phyloP scores from a whole-genome alignment of 2,329 filamentous ascomycete genomes.

The Penicillium griseofulvum region DNA sequence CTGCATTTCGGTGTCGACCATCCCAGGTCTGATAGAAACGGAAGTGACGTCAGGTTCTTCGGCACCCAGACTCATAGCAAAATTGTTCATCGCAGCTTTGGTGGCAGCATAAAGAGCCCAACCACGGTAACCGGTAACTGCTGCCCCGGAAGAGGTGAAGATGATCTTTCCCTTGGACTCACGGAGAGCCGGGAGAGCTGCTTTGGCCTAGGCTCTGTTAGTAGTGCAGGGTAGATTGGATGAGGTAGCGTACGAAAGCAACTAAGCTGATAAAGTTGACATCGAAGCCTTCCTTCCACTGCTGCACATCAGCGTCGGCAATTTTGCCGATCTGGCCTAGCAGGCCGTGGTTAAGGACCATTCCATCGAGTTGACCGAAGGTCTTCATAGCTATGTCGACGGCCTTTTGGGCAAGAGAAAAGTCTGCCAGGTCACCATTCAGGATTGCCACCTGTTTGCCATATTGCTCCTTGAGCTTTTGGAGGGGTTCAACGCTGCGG shows the following conservation, averaged over 20 bases:
- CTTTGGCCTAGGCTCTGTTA: conserved; percentile 25
- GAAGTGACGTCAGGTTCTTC: conserved; percentile 29
- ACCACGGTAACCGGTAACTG: conserved; percentile 31
- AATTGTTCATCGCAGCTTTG: conserved; percentile 39
- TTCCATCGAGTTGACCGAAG: conserved; percentile 72
- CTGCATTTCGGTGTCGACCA: conserved; percentile 39
- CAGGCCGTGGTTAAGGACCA: conserved; percentile 85
- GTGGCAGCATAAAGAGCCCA: conserved; percentile 39
- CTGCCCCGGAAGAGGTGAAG: conserved; percentile 38
- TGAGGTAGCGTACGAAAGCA: conserved; percentile 60
- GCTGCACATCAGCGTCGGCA: conserved; percentile 63
- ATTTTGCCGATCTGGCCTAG: conserved; percentile 73
- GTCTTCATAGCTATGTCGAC: conserved; percentile 63
- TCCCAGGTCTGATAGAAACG: conserved; percentile 34
- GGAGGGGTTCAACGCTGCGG: conserved; percentile 54
- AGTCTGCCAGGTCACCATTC: conserved; percentile 57
- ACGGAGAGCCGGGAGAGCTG: conserved; percentile 33
- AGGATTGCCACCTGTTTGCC: conserved; percentile 55
- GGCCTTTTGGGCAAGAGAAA: conserved; percentile 57
- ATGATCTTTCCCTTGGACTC: conserved; percentile 36
- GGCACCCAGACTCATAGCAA: conserved; percentile 28
- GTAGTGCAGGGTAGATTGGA: neutral
- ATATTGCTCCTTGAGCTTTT: conserved; percentile 54
- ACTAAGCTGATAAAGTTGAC: conserved; percentile 84
- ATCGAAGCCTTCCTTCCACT: conserved; percentile 75